Base-by-base conservation (phyloP, 306 rosid species). In the Gastrolobium villosum region DNA sequence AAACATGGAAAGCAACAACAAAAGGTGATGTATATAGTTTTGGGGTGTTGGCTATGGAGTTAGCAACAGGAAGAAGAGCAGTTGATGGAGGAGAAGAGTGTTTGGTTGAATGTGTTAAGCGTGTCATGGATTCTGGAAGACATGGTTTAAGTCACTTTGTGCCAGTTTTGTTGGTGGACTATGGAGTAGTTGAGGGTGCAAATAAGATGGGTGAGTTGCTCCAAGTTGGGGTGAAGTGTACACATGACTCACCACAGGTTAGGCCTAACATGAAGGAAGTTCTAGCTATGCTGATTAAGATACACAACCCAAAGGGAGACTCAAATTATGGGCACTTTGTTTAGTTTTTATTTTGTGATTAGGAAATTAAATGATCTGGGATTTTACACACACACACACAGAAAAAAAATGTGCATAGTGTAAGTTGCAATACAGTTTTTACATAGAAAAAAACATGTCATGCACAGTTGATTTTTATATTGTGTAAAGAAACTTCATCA, bases 201-300 rank as follows among this genome's bases (percentile, higher is more conserved):
- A 92, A 85, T 37, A 97, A 90, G 83, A 92, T 92, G 98, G 48
- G 85, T 79, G 91, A 90, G 82, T 34, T 94, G 70, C 90, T 94
- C 4, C 66, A 74, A 75, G 82, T 94, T 61, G 97, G 98, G 39
- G 80, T 94, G n/a, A 89, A 81, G 77, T 94, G 98, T 84, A 87
- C 97, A 4, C 81, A 86, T 2, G 98, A 92, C 57, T 48, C 81
- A 48, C 97, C 98, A 6, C 90, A 84, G n/a, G 87, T 75, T 10
- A 88, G 98, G 78, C 97, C 98, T 32, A 94, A 87, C 80, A 94
- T 94, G 98, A 92, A 94, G 87, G 98, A 90, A 82, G 98, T 92
- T 44, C 77, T 90, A 40, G 86, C 85, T 55, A 88, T 86, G 91
- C 75, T 94, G n/a, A 50, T 90, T 32, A 83, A 73, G 82, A 82